A percentile compares a stretch with the other conserved stretches of the same genome.
Conservation (phyloP, 192 early-diverging fungal genomes). For the Funneliformis geosporum region DNA sequence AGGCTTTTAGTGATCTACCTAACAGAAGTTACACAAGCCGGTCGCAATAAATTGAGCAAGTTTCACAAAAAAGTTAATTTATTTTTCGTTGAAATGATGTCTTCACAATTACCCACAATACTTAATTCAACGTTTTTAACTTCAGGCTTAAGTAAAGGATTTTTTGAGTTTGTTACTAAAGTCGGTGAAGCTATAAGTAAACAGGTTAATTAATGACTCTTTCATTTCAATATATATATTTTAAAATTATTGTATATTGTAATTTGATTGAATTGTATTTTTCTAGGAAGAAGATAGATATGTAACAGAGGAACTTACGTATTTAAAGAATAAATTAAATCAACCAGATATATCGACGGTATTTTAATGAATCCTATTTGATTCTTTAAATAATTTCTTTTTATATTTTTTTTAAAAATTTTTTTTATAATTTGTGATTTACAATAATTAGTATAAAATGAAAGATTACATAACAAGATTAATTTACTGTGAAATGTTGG, state of each 20-base stretch:
- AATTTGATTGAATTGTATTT: too few species aligned
- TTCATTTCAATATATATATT: neutral
- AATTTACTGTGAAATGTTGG: conserved; percentile 57
- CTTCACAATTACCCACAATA: conserved; percentile 28
- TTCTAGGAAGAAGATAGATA: conserved; percentile 23
- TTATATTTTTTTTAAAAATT: neutral
- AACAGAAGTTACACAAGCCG: too few species aligned
- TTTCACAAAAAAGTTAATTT: too few species aligned
- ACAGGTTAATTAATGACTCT: conserved; percentile 5
- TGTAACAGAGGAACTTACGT: conserved; percentile 18
- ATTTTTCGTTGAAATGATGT: neutral
- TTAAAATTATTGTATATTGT: too few species aligned
- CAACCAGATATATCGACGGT: conserved; percentile 22
- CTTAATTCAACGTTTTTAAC: conserved; percentile 23
- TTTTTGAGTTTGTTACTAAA: conserved; percentile 26
- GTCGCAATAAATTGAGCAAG: too few species aligned
- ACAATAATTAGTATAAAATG: conserved; percentile 43
- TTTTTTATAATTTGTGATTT: neutral
- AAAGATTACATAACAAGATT: conserved; percentile 55
- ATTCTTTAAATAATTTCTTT: neutral
- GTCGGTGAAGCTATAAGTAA: conserved; percentile 31
- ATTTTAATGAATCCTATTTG: neutral
- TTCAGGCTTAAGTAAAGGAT: conserved; percentile 20
- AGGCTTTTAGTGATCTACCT: too few species aligned
- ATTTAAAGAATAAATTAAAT: conserved; percentile 22